phyloP scores from a whole-genome alignment of 345 rosid genomes.

The Euphorbia lathyris region DNA sequence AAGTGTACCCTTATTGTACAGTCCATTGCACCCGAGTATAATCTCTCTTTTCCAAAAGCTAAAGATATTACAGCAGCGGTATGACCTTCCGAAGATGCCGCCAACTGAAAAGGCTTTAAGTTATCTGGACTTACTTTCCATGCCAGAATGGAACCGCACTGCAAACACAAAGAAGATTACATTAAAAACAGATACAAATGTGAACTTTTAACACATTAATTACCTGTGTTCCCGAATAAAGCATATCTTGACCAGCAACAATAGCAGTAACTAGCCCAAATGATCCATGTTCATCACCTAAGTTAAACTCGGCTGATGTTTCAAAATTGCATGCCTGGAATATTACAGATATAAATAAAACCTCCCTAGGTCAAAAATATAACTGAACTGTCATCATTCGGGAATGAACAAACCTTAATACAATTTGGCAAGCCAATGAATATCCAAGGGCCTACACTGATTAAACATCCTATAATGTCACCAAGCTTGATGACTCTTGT shows the following conservation, averaged over 20 bases:
- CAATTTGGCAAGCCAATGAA: constrained; percentile 52
- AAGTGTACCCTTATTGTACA: constrained; percentile 45
- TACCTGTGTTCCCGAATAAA: constrained; percentile 64
- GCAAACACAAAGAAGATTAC: too few relatives aligned
- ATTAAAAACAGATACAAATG: too few relatives aligned
- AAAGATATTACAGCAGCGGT: constrained; percentile 35
- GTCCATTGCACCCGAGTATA: constrained; percentile 53
- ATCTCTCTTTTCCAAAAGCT: constrained; percentile 25
- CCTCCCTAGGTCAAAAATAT: too few relatives aligned
- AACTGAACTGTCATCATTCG: too few relatives aligned
- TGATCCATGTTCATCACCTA: constrained; percentile 33
- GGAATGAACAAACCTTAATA: constrained; percentile 42
- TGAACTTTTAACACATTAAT: constrained; percentile 9
- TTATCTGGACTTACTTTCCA: constrained; percentile 42
- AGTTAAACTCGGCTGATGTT: constrained; percentile 29
- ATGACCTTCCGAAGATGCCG: constrained; percentile 39
- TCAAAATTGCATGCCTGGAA: constrained; percentile 52
- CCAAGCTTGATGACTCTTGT: constrained; percentile 29
- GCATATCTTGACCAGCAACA: constrained; percentile 36
- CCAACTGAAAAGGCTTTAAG: constrained; percentile 35
- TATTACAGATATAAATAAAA: constrained; percentile 13
- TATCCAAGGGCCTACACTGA: constrained; percentile 56
- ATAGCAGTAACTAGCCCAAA: constrained; percentile 50
- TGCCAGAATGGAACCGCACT: constrained; percentile 48
- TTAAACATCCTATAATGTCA: constrained; percentile 46